Evolutionary conservation across 352 stramenopile species (phyloP).

Genomic region (Phytophthora hybrid): DNA sequence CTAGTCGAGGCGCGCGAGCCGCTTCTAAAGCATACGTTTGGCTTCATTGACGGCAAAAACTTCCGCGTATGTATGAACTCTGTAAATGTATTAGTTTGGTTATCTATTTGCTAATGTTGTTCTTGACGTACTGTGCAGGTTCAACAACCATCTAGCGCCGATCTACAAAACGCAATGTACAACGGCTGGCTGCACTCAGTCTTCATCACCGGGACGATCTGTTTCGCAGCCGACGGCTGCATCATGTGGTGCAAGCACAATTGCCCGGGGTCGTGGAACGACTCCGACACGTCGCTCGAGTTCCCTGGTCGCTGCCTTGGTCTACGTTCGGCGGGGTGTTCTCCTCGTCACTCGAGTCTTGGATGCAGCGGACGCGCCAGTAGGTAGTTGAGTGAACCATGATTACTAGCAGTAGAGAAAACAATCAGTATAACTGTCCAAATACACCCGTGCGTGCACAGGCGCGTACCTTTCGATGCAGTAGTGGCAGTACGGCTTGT

Average conservation of each 20-base stretch:
- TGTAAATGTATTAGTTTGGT: neutral
- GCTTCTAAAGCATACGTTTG: constrained; percentile 1
- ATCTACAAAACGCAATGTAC: neutral
- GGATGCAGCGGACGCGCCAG: no score
- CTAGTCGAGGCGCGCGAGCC: neutral
- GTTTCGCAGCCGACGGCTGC: constrained; percentile 1
- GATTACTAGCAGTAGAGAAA: no score
- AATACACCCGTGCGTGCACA: no score
- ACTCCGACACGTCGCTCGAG: neutral
- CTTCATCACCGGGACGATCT: constrained; percentile 5
- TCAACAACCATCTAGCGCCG: neutral
- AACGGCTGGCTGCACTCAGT: neutral
- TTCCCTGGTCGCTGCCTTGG: no score
- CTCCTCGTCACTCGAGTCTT: no score
- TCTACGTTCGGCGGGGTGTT: no score
- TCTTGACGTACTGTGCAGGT: neutral
- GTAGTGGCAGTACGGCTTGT: no score
- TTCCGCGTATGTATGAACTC: neutral
- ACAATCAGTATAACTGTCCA: no score
- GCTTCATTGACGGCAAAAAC: constrained; percentile 1
- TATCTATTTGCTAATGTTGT: neutral
- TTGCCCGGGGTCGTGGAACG: neutral
- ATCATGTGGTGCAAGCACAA: constrained; percentile 1
- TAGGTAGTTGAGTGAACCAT: no score
- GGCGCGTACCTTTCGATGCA: no score